Base-by-base conservation (phyloP, 768 basidiomycete genomes). In the Psilocybe subaeruginosa region DNA sequence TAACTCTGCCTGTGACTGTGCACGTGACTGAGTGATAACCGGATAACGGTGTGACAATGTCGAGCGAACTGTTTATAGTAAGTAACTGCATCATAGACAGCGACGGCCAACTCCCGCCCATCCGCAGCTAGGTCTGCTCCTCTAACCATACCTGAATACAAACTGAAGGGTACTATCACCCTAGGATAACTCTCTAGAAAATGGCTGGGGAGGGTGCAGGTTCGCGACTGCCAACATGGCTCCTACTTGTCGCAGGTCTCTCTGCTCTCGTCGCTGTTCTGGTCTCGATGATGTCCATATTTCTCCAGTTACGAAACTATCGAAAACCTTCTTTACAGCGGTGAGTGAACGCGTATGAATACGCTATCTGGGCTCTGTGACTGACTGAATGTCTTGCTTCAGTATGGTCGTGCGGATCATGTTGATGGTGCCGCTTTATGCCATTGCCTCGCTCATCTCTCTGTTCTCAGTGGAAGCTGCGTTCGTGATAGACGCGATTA, bases 351-450 rank as follows among this genome's bases (percentile, higher is more conserved):
- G 19, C 41, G 3, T 52, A 19, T 67, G 16, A 37, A 8, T 56
- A 30, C 58, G 43, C 23, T 48, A 35, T 48, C 27, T 56, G 37
- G 23, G 35, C 37, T 29, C 23, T 23, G 41, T 17, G 17, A 16
- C 35, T 60, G 23, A 51, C 46, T 30, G 60, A 17, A 46, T 29
- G 14, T 39, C 33, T 49, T 16, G 52, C 23, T 59, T 54, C 63
- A 91, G 97, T 64, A 91, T 93, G 85, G 95, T 97, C 52, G 83
- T 97, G 47, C 85, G 97, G 50, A 97, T 99, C 71, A 95, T 99
- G 92, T 64, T 98, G 67, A 98, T 98, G 95, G 93, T 93, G 4
- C 97, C 97, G 0, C 78, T 99, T 30, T 99, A 99, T 72, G 94
- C 88, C 0, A 80, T 99, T 30, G 84, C 97, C 0, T 95, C 94